A percentile compares a stretch with the other conserved stretches of the same genome.
phyloP scores from a whole-genome alignment of 2,329 filamentous ascomycete species.

The Ophiocordyceps camponoti-leonardi region DNA sequence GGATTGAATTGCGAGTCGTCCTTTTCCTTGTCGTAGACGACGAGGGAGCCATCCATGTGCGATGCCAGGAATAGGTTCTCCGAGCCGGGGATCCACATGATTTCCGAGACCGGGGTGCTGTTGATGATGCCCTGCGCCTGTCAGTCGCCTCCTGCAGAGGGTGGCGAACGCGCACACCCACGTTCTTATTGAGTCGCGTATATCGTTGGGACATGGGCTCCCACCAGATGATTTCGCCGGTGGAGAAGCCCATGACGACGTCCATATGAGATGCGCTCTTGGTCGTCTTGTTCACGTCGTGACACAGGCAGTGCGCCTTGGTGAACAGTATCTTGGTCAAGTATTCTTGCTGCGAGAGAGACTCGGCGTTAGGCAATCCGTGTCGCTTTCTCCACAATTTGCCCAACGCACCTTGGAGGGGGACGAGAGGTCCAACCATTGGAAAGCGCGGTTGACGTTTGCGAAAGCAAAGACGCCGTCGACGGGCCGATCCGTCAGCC shows the following conservation, averaged over 20 bases:
- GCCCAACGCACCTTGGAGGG: constrained; percentile 38
- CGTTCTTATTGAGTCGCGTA: constrained; percentile 89
- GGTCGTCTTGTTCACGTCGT: constrained; percentile 76
- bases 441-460: constrained; percentile 87
- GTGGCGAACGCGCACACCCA: constrained; percentile 22
- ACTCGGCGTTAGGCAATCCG: constrained; percentile 8
- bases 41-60: constrained; percentile 76
- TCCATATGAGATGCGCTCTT: constrained; percentile 71
- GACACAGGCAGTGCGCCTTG: constrained; percentile 85
- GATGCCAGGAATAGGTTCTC: constrained; percentile 86
- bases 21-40: constrained; percentile 96
- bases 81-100: constrained; percentile 85
- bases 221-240: constrained; percentile 96
- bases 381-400: background rate
- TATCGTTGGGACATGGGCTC: constrained; percentile 95
- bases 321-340: constrained; percentile 94
- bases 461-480: constrained; percentile 83
- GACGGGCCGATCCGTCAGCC: constrained; percentile 57
- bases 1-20: constrained; percentile 67
- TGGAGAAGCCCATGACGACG: constrained; percentile 88
- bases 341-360: constrained; percentile 53
- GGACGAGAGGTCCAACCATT: constrained; percentile 85
- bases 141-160: background rate
- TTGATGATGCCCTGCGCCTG: constrained; percentile 63
- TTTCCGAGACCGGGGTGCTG: constrained; percentile 65